Conservation (phyloP, 495 filamentous ascomycete genomes). For the Geopyxis carbonaria region DNA sequence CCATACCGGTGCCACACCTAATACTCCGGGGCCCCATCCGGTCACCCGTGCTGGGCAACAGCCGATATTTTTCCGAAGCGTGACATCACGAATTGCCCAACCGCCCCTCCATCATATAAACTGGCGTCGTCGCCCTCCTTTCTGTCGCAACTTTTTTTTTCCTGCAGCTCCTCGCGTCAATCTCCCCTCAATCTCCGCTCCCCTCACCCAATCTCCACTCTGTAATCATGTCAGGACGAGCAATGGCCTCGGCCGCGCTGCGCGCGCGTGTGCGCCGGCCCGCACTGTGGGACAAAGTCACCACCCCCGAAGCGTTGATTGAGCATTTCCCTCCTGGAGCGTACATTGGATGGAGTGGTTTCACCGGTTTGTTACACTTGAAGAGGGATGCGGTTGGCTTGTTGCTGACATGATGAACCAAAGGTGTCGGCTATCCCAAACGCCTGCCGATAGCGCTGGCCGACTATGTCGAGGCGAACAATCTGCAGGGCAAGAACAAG, state of each 20-base stretch:
- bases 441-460: slow-evolving; percentile 67
- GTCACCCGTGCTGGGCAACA: too few species aligned
- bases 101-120: too few species aligned
- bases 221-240: slow-evolving; percentile 17
- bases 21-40: too few species aligned
- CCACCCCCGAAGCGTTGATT: slow-evolving; percentile 61
- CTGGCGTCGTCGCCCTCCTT: too few species aligned
- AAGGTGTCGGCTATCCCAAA: slow-evolving; percentile 58
- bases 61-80: too few species aligned
- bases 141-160: too few species aligned
- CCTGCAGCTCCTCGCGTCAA: too few species aligned
- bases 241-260: slow-evolving; percentile 51
- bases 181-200: too few species aligned
- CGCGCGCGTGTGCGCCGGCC: slow-evolving; percentile 58
- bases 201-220: too few species aligned
- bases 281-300: slow-evolving; percentile 62
- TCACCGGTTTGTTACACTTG: slow-evolving; percentile 48
- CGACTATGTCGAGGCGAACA: slow-evolving; percentile 80
- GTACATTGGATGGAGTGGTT: slow-evolving; percentile 80
- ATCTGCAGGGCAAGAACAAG: slow-evolving; percentile 62
- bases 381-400: neutral
- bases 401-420: neutral
- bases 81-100: too few species aligned
- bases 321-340: slow-evolving; percentile 63
- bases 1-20: too few species aligned